Conservation (phyloP, 805 yeast genomes). For the Monosporozyma yasuniensis region DNA sequence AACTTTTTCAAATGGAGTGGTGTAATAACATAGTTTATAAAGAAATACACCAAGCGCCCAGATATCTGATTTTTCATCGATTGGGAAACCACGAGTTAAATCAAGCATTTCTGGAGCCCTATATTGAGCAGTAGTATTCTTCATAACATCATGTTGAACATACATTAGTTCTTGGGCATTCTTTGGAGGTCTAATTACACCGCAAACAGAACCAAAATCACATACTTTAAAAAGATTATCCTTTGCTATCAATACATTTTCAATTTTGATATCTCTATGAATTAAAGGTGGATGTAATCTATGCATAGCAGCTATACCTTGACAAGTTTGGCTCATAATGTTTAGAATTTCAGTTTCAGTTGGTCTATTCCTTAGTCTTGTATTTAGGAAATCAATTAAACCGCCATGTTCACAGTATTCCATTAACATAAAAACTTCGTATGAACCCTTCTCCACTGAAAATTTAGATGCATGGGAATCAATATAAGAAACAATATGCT, state of each 20-base stretch:
- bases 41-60: slow-evolving; percentile 81
- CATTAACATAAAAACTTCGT: slow-evolving; percentile 74
- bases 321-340: slow-evolving; percentile 61
- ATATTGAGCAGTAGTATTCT: slow-evolving; percentile 79
- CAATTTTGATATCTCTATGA: slow-evolving; percentile 77
- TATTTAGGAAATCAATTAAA: slow-evolving; percentile 70
- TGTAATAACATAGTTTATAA: slow-evolving; percentile 70
- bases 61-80: slow-evolving; percentile 74
- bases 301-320: slow-evolving; percentile 74
- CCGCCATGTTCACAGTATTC: slow-evolving; percentile 75
- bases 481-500: slow-evolving; percentile 77
- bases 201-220: slow-evolving; percentile 77
- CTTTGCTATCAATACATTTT: slow-evolving; percentile 59
- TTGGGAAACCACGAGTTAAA: slow-evolving; percentile 54
- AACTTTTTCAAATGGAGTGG: slow-evolving; percentile 68
- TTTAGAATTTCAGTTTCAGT: slow-evolving; percentile 58
- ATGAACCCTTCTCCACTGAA: slow-evolving; percentile 41
- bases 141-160: slow-evolving; percentile 61
- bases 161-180: slow-evolving; percentile 50
- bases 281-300: slow-evolving; percentile 59
- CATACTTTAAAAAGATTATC: slow-evolving; percentile 58
- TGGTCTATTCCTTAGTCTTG: slow-evolving; percentile 55
- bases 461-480: slow-evolving; percentile 91
- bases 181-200: slow-evolving; percentile 54
- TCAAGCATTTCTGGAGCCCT: slow-evolving; percentile 82